Conservation (phyloP, 177 flowering plant genomes). For the Vitis hybrid region DNA sequence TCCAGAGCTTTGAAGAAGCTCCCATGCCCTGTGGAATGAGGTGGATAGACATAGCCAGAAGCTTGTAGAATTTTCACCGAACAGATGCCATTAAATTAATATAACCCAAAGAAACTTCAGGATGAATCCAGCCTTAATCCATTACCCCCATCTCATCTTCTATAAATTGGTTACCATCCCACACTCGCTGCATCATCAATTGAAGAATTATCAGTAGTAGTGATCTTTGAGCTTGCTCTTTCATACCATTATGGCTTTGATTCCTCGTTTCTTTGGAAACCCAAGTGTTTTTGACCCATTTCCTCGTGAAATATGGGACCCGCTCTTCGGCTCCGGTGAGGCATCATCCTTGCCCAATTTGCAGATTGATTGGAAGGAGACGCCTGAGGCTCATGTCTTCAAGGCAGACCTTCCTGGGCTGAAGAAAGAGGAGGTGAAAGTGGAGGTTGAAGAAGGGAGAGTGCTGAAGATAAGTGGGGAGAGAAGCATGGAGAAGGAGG, state of each 20-base stretch:
- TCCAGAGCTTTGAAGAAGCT: too few relatives aligned
- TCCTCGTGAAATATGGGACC: constrained; percentile 2
- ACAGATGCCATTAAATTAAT: too few relatives aligned
- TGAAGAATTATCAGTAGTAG: not conserved
- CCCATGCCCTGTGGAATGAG: too few relatives aligned
- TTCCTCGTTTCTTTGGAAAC: constrained; percentile 2
- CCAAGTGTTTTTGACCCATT: constrained; percentile 2
- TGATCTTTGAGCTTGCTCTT: not conserved
- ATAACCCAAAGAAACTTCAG: too few relatives aligned
- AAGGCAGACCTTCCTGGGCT: constrained; percentile 35
- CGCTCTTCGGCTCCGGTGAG: not conserved
- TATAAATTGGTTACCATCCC: too few relatives aligned
- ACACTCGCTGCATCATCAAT: too few relatives aligned
- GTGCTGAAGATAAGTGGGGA: constrained; percentile 38
- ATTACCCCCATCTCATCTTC: too few relatives aligned
- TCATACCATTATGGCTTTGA: not conserved
- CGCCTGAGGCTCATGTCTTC: constrained; percentile 31
- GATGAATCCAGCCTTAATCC: too few relatives aligned
- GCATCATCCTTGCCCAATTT: not conserved
- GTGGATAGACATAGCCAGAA: too few relatives aligned
- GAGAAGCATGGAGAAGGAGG: constrained; percentile 27
- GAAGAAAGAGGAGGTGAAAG: constrained; percentile 35
- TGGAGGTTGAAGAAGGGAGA: constrained; percentile 30
- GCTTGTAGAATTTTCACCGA: too few relatives aligned
- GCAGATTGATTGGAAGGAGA: constrained; percentile 18